Percentiles rank a stretch among this genome's conserved stretches.
Conservation (phyloP, 164 flowering plant genomes). For the Liquidambar formosana region DNA sequence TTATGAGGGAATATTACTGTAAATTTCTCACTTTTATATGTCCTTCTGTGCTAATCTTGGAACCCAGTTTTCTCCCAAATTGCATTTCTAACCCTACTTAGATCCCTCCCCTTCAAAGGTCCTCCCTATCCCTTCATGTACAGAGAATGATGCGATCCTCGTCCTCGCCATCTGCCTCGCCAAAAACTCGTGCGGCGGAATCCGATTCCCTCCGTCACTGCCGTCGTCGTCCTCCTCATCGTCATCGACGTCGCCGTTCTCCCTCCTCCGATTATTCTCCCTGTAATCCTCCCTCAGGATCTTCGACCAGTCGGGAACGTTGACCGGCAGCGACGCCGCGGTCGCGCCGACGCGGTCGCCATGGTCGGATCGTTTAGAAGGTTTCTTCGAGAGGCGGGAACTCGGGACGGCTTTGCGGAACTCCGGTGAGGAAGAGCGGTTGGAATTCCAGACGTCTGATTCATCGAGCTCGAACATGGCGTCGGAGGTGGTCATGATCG, state of each 20-base stretch:
- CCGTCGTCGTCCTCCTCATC: constrained; percentile 30
- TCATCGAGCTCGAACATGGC: constrained; percentile 51
- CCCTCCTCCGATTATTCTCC: constrained; percentile 37
- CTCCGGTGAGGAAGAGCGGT: constrained; percentile 40
- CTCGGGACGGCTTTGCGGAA: constrained; percentile 19
- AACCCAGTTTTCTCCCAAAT: constrained; percentile 71
- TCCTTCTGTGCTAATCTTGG: constrained; percentile 28
- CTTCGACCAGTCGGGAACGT: constrained; percentile 75
- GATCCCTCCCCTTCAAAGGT: constrained; percentile 72
- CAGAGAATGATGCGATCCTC: constrained; percentile 60
- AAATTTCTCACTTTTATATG: not conserved
- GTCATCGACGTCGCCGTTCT: constrained; percentile 25
- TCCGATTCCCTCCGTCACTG: constrained; percentile 28
- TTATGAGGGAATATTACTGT: not conserved
- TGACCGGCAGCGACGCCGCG: constrained; percentile 52
- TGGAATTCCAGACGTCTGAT: constrained; percentile 49
- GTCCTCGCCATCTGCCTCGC: constrained; percentile 56
- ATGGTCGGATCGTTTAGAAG: not conserved
- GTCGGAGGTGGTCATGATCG: constrained; percentile 14
- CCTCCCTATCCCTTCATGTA: constrained; percentile 75
- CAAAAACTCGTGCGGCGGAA: constrained; percentile 73
- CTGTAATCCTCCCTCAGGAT: constrained; percentile 52
- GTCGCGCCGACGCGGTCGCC: constrained; percentile 20
- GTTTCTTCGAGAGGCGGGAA: constrained; percentile 21
- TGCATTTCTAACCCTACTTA: constrained; percentile 65